Evolutionary conservation across 495 filamentous ascomycete genomes (phyloP), one percentile per base, ranked within the genome.

Genomic region (Xylona heveae): DNA sequence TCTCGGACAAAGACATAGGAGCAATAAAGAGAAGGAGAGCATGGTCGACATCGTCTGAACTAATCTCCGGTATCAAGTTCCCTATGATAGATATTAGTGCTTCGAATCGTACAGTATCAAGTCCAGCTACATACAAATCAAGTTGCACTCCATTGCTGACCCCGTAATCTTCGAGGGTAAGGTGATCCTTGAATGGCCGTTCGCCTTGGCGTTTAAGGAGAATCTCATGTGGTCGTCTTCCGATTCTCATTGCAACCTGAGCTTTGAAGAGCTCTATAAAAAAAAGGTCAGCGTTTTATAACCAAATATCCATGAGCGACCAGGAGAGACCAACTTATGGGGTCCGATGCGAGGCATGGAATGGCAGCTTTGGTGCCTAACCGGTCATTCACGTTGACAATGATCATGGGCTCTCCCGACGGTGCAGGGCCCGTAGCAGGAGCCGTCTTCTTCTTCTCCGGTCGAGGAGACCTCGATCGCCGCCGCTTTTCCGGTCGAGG

Each of bases 341-440:
- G 68, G 52, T 94, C 83, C 12, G 65, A 73, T 2, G 76, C 68
- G 28, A 91, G 59, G 45, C 81, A 90, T 0, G 83, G 84, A 37
- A 94, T 83, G 28, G 75, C 68, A 28, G 81, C 78, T 46, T 90
- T 91, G 7, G 83, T 91, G 13, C 83, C 83, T 15, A 94, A 57
- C 17, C 84, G 67, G 54, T 94, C 84, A 46, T 94, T 92, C 40
- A 94, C 75, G 43, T 81, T 66, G 10, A 94, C 83, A 15, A 88
- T 66, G 34, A 92, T 94, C 76, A 91, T 84, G 20, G 74, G 73
- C 47, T 85, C 78, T 2, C 58, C 53, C n/a, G n/a, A n/a, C 15
- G 51, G 36, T 0, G 41, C 37, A 3, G 42, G 33, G n/a, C 52
- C 45, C 6, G 52, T 37, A 6, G 48, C 45, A 5, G 52, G 42